These are phyloP conservation scores for Apiotrichum domesticum DNA, from an alignment of 1,284 basidiomycete genomes.

Conservation along the genomic window DNA sequence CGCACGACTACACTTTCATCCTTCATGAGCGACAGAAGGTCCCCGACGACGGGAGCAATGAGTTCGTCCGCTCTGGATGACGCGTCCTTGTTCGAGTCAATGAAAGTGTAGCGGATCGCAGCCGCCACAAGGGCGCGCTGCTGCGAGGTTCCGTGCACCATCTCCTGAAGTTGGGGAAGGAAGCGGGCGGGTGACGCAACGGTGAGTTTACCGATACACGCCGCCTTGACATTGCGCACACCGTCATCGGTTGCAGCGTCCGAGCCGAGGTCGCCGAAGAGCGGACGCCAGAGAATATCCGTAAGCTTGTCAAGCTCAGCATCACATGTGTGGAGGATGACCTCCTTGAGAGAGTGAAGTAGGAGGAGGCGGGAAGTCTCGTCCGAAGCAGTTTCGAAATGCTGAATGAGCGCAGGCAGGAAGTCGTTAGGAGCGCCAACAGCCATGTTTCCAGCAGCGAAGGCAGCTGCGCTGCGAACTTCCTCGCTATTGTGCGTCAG, in stretches of 20 bases:
- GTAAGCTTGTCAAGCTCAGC: constrained; percentile 77
- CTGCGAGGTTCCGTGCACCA: constrained; percentile 52
- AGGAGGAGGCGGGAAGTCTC: constrained; percentile 74
- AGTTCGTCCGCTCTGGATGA: constrained; percentile 75
- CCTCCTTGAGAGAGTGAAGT: constrained; percentile 90
- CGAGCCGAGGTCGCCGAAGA: constrained; percentile 57
- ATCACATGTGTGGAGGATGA: constrained; percentile 81
- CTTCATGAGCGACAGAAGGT: constrained; percentile 81
- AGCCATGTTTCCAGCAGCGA: constrained; percentile 89
- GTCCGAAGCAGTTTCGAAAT: constrained; percentile 60
- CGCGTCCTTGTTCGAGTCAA: constrained; percentile 79
- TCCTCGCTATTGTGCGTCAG: constrained; percentile 77
- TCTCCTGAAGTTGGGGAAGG: constrained; percentile 73
- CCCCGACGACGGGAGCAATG: constrained; percentile 74
- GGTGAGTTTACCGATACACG: constrained; percentile 92
- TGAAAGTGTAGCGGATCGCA: constrained; percentile 91
- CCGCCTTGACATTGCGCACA: constrained; percentile 87
- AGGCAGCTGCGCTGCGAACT: constrained; percentile 77
- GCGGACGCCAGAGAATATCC: constrained; percentile 80
- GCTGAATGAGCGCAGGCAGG: constrained; percentile 75
- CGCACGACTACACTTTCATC: constrained; percentile 83
- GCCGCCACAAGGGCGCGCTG: constrained; percentile 82
- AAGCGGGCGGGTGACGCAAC: constrained; percentile 82
- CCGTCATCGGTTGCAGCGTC: constrained; percentile 74
- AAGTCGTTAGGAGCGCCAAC: constrained; percentile 82